Evolutionary conservation across 164 flowering plant species (phyloP).

Genomic region (Amborella trichopoda): DNA sequence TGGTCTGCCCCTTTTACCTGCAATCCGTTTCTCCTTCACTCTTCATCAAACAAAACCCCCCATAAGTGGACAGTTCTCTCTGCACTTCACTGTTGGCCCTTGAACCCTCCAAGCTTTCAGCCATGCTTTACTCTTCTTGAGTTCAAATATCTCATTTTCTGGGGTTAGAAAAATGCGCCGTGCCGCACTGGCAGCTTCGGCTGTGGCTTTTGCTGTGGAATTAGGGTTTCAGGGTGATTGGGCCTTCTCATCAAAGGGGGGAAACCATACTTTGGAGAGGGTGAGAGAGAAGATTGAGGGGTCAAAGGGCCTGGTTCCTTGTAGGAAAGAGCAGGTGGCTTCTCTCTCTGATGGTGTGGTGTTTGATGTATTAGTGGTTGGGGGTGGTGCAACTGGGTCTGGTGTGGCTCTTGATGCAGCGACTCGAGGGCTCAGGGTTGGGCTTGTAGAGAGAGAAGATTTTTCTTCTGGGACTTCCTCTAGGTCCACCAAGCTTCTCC

Average conservation of each 20-base stretch:
- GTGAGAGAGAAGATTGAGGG: conserved; percentile 9
- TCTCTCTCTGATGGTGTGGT: conserved; percentile 8
- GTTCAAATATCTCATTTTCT: too few species aligned
- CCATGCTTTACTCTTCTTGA: too few species aligned
- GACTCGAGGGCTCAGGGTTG: conserved; percentile 12
- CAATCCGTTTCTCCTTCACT: too few species aligned
- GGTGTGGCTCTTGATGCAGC: conserved; percentile 20
- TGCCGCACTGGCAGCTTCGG: conserved; percentile 8
- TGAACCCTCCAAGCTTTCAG: too few species aligned
- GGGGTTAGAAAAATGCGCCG: too few species aligned
- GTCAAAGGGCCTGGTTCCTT: conserved; percentile 11
- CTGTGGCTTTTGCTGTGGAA: conserved; percentile 11
- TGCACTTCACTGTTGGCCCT: too few species aligned
- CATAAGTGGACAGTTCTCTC: too few species aligned
- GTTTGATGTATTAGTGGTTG: conserved; percentile 15
- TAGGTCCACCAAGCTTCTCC: conserved; percentile 20
- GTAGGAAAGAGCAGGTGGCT: conserved; percentile 6
- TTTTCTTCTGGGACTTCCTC: conserved; percentile 17
- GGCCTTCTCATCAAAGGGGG: conserved; percentile 6
- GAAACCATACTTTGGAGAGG: conserved; percentile 1
- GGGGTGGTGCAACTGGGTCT: conserved; percentile 20
- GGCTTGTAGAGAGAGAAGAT: conserved; percentile 19
- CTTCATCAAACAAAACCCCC: too few species aligned
- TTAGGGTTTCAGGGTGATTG: conserved; percentile 4
- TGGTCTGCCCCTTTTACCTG: too few species aligned